phyloP scores from a whole-genome alignment of 768 basidiomycete species.

The Kwoniella bestiolae region DNA sequence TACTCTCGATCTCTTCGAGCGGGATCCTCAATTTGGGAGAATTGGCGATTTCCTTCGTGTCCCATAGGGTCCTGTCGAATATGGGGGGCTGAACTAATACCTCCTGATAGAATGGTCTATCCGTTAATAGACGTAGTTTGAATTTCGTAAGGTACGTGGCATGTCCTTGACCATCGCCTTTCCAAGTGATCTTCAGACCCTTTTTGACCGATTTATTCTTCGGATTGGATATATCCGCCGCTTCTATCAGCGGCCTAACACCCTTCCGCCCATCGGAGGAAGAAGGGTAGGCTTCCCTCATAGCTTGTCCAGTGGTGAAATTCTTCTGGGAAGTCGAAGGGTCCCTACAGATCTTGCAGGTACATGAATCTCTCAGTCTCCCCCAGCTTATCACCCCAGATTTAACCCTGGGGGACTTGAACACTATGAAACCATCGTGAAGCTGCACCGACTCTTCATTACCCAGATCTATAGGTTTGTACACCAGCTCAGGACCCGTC shows the following conservation, averaged over 20 bases:
- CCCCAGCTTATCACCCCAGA: conserved; percentile 62
- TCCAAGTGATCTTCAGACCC: conserved; percentile 66
- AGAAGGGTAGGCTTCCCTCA: neutral
- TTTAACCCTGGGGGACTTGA: neutral
- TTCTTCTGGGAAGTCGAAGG: conserved; percentile 69
- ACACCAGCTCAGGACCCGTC: neutral
- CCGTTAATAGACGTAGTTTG: neutral
- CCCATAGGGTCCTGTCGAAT: conserved; percentile 62
- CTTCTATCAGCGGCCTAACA: neutral
- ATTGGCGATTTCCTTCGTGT: conserved; percentile 59
- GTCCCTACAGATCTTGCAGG: conserved; percentile 73
- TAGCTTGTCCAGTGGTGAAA: conserved; percentile 17
- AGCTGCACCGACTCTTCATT: neutral
- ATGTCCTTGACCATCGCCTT: conserved; percentile 3
- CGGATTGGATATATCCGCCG: neutral
- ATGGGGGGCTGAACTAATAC: conserved; percentile 9
- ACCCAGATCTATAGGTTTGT: neutral
- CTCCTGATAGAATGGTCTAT: neutral
- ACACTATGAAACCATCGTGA: conserved; percentile 10
- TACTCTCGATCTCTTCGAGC: neutral
- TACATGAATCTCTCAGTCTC: conserved; percentile 86
- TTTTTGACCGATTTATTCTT: conserved; percentile 38
- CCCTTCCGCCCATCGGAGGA: neutral
- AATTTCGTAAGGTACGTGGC: neutral
- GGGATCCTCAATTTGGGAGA: conserved; percentile 65